Conservation (phyloP, 768 basidiomycete genomes). For the Tricholoma furcatifolium region DNA sequence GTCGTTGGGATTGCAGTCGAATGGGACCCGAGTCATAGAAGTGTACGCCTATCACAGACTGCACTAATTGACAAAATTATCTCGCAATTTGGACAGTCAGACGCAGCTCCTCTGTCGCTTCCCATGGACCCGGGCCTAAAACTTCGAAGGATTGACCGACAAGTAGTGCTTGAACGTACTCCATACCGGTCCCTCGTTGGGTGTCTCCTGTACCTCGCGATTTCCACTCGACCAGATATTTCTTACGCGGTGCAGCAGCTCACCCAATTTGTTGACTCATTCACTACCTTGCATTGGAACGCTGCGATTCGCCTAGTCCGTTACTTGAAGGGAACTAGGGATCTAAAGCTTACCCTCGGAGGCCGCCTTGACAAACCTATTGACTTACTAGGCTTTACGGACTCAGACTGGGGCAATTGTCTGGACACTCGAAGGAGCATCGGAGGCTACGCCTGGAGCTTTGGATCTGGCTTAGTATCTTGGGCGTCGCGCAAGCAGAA, state of each 20-base stretch:
- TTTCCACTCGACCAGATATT: too few species aligned
- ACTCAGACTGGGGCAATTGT: constrained; percentile 21
- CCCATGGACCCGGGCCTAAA: constrained; percentile 3
- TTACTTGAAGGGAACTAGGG: constrained; percentile 6
- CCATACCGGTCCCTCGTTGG: too few species aligned
- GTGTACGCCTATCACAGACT: background rate
- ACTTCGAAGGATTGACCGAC: background rate
- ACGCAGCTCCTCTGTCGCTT: background rate
- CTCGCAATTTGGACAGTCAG: background rate
- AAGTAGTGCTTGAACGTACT: background rate
- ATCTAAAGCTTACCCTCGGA: constrained; percentile 1
- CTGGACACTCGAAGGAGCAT: constrained; percentile 15
- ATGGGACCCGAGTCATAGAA: background rate
- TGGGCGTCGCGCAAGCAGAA: constrained; percentile 10
- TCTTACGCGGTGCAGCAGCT: constrained; percentile 5
- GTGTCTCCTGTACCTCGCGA: too few species aligned
- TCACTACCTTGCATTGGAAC: background rate
- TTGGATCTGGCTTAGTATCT: constrained; percentile 16
- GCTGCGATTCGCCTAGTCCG: constrained; percentile 2
- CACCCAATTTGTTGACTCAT: background rate
- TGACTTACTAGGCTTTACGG: constrained; percentile 16
- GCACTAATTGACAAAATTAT: constrained; percentile 2
- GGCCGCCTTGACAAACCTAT: background rate
- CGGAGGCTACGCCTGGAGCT: constrained; percentile 17
- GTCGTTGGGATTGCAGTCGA: background rate